A percentile compares a stretch with the other conserved stretches of the same genome.
Conservation (phyloP, 345 rosid genomes). For the Toxicodendron radicans region DNA sequence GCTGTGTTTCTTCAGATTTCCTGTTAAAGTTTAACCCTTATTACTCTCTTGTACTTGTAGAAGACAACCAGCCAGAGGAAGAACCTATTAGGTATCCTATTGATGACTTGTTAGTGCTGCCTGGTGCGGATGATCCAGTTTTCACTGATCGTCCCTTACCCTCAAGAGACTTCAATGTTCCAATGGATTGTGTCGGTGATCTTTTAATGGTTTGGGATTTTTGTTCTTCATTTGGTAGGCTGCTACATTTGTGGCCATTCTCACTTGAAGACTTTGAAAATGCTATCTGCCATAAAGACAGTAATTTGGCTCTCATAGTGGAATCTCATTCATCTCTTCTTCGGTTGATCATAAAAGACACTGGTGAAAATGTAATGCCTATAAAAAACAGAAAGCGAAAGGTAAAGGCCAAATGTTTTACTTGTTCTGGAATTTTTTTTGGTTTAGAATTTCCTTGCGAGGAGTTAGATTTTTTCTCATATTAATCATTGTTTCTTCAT, state of each 20-base stretch:
- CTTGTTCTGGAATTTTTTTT: conserved; percentile 2
- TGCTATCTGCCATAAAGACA: conserved; percentile 85
- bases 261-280: conserved; percentile 91
- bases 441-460: not conserved
- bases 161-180: conserved; percentile 73
- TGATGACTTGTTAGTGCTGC: conserved; percentile 80
- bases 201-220: conserved; percentile 97
- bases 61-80: conserved; percentile 33
- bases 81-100: conserved; percentile 79
- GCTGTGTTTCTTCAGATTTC: not conserved
- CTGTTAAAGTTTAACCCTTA: conserved; percentile 1
- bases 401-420: conserved; percentile 49
- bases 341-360: conserved; percentile 58
- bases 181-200: conserved; percentile 77
- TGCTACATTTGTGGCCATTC: conserved; percentile 71
- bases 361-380: conserved; percentile 42
- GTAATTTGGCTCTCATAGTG: conserved; percentile 71
- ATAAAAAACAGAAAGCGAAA: conserved; percentile 55
- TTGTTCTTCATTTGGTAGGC: conserved; percentile 78
- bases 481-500: not conserved
- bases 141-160: conserved; percentile 75
- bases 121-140: conserved; percentile 64
- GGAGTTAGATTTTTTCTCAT: not conserved
- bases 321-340: conserved; percentile 87
- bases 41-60: conserved; percentile 42